These are phyloP conservation scores for Colletotrichum gloeosporioides DNA, from an alignment of 2,329 filamentous ascomycete species.

Conservation along the genomic window DNA sequence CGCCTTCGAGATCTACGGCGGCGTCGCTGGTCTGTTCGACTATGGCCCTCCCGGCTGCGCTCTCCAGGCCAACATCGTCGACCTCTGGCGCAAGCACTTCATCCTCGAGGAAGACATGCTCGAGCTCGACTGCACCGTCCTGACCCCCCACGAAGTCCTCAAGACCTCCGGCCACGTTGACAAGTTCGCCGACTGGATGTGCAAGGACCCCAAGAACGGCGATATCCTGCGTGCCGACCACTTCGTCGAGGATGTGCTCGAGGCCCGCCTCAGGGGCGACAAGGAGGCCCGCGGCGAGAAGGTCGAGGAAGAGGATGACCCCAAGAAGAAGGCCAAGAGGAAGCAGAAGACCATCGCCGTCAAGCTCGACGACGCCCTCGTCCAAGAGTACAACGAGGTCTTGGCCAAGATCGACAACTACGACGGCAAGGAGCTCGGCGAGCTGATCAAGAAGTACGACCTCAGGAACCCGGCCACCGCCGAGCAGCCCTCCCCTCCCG, in stretches of 20 bases:
- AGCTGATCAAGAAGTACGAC: constrained; percentile 89
- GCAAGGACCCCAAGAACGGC: constrained; percentile 96
- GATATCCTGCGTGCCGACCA: constrained; percentile 97
- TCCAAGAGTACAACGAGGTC: constrained; percentile 89
- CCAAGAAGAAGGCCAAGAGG: constrained; percentile 89
- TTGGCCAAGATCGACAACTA: constrained; percentile 97
- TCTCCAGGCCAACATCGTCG: constrained; percentile 86
- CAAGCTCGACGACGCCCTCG: constrained; percentile 85
- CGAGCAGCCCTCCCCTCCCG: constrained; percentile 77
- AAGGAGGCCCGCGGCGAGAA: constrained; percentile 90
- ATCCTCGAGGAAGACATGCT: constrained; percentile 94
- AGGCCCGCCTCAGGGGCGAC: constrained; percentile 85
- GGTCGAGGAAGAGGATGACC: constrained; percentile 70
- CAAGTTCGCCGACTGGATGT: constrained; percentile 99
- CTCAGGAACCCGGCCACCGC: constrained; percentile 87
- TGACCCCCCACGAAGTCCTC: constrained; percentile 92
- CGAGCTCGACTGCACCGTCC: constrained; percentile 90
- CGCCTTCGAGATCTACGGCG: constrained; percentile 94
- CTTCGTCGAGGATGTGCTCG: constrained; percentile 92
- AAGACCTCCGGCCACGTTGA: constrained; percentile 97
- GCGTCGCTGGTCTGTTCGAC: constrained; percentile 88
- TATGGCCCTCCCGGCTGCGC: constrained; percentile 90
- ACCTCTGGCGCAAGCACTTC: constrained; percentile 92
- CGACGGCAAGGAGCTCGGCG: constrained; percentile 82
- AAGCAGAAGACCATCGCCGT: constrained; percentile 77